Conservation (phyloP, 1,284 basidiomycete species). For the Cystobasidiaceae sp. region DNA sequence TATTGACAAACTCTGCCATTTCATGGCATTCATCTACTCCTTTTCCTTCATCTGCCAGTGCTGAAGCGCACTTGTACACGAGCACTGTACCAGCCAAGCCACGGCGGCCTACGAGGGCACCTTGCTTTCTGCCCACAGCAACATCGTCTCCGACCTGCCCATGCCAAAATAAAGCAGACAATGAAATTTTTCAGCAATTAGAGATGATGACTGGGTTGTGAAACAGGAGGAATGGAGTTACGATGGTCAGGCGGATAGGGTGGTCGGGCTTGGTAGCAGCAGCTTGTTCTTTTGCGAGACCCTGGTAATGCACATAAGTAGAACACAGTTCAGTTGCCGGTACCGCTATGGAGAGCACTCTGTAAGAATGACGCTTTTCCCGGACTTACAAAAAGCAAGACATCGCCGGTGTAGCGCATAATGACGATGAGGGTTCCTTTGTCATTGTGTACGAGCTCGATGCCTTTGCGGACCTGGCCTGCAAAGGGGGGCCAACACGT, state of each 20-base stretch:
- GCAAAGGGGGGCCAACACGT: too few species aligned
- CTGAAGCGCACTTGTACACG: conserved; percentile 83
- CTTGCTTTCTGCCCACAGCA: conserved; percentile 64
- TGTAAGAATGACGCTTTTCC: not conserved
- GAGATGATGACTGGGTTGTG: not conserved
- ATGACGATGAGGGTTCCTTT: conserved; percentile 52
- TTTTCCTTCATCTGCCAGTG: conserved; percentile 55
- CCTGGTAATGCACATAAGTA: conserved; percentile 70
- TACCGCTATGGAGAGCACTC: conserved; percentile 3
- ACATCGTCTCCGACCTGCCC: conserved; percentile 68
- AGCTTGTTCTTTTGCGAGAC: conserved; percentile 81
- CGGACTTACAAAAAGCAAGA: conserved; percentile 14
- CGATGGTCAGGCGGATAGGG: conserved; percentile 71
- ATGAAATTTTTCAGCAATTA: not conserved
- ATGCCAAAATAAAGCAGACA: too few species aligned
- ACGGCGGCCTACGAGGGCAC: conserved; percentile 73
- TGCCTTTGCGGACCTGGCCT: conserved; percentile 45
- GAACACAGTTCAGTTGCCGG: conserved; percentile 64
- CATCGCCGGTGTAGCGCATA: conserved; percentile 42
- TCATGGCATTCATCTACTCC: conserved; percentile 67
- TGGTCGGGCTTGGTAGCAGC: conserved; percentile 64
- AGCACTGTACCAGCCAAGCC: conserved; percentile 65
- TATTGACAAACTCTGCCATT: conserved; percentile 63
- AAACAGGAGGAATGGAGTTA: conserved; percentile 51
- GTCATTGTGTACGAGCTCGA: conserved; percentile 70